A percentile compares a stretch with the other conserved stretches of the same genome.
phyloP scores from a whole-genome alignment of 208 protist genomes.

The Leishmania turanica region DNA sequence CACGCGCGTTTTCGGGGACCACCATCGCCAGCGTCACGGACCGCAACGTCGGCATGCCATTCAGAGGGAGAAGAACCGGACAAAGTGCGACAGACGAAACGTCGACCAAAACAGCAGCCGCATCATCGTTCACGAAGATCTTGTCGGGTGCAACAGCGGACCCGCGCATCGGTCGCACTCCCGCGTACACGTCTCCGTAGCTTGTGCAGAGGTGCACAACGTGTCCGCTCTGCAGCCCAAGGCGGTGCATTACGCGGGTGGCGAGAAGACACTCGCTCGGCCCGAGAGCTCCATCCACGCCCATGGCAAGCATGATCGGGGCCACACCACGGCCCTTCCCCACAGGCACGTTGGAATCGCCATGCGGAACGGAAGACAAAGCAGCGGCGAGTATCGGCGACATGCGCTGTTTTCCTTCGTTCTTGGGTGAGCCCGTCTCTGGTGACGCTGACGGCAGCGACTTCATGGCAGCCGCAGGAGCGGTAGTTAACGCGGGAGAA shows the following conservation, averaged over 20 bases:
- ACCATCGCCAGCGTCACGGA: conserved; percentile 18
- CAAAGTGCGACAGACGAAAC: conserved; percentile 12
- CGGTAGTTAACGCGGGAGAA: background rate
- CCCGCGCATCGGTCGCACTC: conserved; percentile 21
- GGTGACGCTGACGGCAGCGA: background rate
- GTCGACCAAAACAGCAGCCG: conserved; percentile 29
- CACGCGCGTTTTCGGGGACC: conserved; percentile 4
- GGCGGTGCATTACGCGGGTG: conserved; percentile 10
- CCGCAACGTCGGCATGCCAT: conserved; percentile 16
- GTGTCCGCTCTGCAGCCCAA: conserved; percentile 19
- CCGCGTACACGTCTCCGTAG: conserved; percentile 23
- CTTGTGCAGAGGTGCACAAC: conserved; percentile 18
- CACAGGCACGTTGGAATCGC: background rate
- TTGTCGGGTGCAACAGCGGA: background rate
- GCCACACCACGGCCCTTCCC: background rate
- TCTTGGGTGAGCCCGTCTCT: background rate
- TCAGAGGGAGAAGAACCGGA: background rate
- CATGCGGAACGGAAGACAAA: background rate
- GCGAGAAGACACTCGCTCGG: conserved; percentile 25
- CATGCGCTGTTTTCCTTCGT: background rate
- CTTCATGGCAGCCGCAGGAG: background rate
- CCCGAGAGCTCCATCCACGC: conserved; percentile 10
- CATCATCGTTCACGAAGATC: conserved; percentile 30
- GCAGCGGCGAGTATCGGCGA: background rate
- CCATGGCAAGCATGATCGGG: background rate